Conservation (phyloP, 2,329 filamentous ascomycete genomes). For the Aureobasidium vineae region DNA sequence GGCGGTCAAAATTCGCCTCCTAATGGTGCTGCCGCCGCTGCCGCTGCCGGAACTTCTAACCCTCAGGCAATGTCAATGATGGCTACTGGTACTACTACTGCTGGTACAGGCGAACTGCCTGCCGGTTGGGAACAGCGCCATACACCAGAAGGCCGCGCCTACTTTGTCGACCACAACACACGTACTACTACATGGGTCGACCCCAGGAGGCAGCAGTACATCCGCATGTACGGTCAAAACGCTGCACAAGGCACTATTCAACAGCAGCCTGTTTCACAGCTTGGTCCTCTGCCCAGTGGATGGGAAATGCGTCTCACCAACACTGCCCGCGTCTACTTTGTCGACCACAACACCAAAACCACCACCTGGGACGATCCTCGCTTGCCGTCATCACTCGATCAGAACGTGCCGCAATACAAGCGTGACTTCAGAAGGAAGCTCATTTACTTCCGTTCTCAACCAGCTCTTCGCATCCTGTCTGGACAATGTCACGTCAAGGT, state of each 20-base stretch:
- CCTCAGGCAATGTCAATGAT: constrained; percentile 75
- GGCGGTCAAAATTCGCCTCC: constrained; percentile 46
- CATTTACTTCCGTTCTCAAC: constrained; percentile 98
- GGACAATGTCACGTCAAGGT: constrained; percentile 99
- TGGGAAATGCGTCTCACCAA: constrained; percentile 99
- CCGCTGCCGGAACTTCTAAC: constrained; percentile 37
- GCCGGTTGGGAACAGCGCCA: constrained; percentile 95
- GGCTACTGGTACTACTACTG: constrained; percentile 91
- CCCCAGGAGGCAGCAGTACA: constrained; percentile 94
- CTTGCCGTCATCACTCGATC: constrained; percentile 90
- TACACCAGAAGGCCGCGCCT: constrained; percentile 90
- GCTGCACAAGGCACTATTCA: constrained; percentile 76
- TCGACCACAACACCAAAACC: constrained; percentile 99
- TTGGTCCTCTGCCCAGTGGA: constrained; percentile 90
- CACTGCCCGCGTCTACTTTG: constrained; percentile 96
- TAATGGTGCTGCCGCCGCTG: constrained; percentile 35
- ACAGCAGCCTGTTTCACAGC: constrained; percentile 94
- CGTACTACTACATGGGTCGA: constrained; percentile 98
- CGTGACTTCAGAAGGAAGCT: constrained; percentile 96
- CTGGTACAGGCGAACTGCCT: constrained; percentile 90
- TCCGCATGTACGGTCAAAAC: constrained; percentile 95
- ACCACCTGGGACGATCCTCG: constrained; percentile 98
- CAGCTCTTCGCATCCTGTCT: constrained; percentile 88
- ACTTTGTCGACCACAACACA: constrained; percentile 98
- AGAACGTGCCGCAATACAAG: constrained; percentile 99